A percentile compares a stretch with the other conserved stretches of the same genome.
Evolutionary conservation across 441 rosid genomes (phyloP).

Genomic region (Gossypium davidsonii): DNA sequence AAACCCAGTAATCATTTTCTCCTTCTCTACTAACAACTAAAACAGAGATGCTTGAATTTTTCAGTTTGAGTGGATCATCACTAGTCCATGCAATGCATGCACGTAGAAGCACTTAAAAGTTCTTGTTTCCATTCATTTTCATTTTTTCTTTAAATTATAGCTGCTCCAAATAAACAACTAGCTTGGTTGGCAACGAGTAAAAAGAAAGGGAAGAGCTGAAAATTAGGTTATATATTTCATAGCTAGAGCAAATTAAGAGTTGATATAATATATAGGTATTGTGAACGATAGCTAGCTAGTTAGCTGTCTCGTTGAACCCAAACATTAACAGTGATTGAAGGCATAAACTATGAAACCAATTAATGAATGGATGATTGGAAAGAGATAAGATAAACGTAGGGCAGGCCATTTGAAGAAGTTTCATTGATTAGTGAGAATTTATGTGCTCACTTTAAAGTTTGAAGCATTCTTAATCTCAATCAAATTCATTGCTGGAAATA

Average conservation of each 20-base stretch:
- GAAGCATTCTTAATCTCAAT: not conserved
- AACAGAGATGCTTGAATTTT: not conserved
- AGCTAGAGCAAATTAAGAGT: not conserved
- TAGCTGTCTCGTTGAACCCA: not conserved
- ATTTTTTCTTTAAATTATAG: not conserved
- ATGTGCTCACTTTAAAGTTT: not conserved
- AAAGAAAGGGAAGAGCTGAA: not conserved
- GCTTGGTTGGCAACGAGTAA: not conserved
- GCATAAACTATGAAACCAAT: not conserved
- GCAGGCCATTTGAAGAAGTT: not conserved
- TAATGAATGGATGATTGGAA: not conserved
- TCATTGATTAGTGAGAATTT: not conserved
- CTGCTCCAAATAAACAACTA: not conserved
- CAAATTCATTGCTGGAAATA: not conserved
- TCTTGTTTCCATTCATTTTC: not conserved
- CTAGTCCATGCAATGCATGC: not conserved
- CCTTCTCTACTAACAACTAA: not conserved
- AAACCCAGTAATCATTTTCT: not conserved
- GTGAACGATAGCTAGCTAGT: not conserved
- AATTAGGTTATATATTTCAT: not conserved
- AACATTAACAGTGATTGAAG: not conserved
- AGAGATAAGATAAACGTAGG: not conserved
- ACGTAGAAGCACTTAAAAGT: not conserved
- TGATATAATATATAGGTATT: not conserved
- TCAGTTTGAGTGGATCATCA: not conserved